phyloP scores from a whole-genome alignment of 2,329 filamentous ascomycete genomes.

The Pyrenochaeta sp. region DNA sequence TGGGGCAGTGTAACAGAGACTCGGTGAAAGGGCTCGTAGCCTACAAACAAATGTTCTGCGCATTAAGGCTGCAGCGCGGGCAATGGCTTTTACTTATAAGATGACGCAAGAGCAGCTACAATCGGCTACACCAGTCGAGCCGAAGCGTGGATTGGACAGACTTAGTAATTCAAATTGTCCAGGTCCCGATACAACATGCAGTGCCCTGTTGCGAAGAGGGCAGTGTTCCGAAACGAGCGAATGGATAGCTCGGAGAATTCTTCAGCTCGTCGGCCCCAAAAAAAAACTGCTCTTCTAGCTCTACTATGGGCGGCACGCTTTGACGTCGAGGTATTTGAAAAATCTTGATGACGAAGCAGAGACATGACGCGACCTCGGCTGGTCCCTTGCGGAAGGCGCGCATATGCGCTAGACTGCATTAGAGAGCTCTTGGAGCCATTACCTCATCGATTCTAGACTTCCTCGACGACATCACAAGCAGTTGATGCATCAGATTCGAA shows the following conservation, averaged over 20 bases:
- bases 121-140: slow-evolving; percentile 13
- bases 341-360: slow-evolving; percentile 30
- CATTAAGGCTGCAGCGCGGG: slow-evolving; percentile 42
- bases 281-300: neutral
- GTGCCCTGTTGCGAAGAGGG: neutral
- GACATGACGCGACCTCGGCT: slow-evolving; percentile 16
- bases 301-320: slow-evolving; percentile 8
- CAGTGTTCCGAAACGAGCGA: slow-evolving; percentile 12
- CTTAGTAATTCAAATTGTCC: slow-evolving; percentile 44
- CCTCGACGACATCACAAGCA: slow-evolving; percentile 11
- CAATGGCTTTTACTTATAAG: slow-evolving; percentile 34
- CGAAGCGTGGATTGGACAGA: slow-evolving; percentile 17
- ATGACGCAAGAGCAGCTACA: slow-evolving; percentile 39
- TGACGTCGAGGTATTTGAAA: slow-evolving; percentile 15
- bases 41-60: slow-evolving; percentile 41
- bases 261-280: slow-evolving; percentile 1
- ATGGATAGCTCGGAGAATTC: slow-evolving; percentile 2
- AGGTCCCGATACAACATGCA: neutral
- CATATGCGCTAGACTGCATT: slow-evolving; percentile 25
- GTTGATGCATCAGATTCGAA: slow-evolving; percentile 1
- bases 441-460: slow-evolving; percentile 32
- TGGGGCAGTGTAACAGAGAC: slow-evolving; percentile 36
- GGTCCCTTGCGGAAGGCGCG: slow-evolving; percentile 13
- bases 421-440: slow-evolving; percentile 22
- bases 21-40: slow-evolving; percentile 41